Conservation (phyloP, 2,329 filamentous ascomycete genomes). For the Aspergillus pseudoglaucus region DNA sequence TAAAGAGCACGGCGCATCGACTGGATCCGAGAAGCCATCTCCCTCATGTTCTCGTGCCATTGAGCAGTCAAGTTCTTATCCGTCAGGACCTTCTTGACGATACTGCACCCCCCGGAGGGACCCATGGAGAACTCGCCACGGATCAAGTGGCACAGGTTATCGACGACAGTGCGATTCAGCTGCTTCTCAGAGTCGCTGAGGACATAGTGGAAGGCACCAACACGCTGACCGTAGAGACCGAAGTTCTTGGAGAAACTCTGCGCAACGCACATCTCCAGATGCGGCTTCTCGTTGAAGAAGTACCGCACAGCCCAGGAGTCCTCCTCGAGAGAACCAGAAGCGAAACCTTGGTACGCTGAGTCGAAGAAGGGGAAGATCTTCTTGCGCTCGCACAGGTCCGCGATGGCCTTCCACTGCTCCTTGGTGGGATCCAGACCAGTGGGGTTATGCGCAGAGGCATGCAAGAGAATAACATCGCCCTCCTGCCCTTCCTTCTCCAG, state of each 20-base stretch:
- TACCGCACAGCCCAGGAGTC: constrained; percentile 86
- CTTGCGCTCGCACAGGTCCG: constrained; percentile 67
- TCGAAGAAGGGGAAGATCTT: constrained; percentile 97
- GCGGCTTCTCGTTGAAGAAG: constrained; percentile 69
- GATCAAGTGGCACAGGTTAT: constrained; percentile 35
- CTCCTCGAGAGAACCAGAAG: constrained; percentile 75
- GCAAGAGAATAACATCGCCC: constrained; percentile 77
- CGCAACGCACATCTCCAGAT: constrained; percentile 60
- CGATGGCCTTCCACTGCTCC: constrained; percentile 88
- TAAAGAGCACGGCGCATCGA: constrained; percentile 77
- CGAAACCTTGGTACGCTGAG: constrained; percentile 94
- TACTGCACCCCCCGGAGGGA: constrained; percentile 79
- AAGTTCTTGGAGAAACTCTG: constrained; percentile 58
- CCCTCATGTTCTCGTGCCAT: constrained; percentile 83
- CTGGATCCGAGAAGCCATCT: constrained; percentile 92
- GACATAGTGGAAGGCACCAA: constrained; percentile 75
- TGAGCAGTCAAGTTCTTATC: constrained; percentile 69
- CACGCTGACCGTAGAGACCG: constrained; percentile 91
- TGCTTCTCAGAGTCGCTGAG: constrained; percentile 23
- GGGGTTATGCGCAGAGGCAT: constrained; percentile 95
- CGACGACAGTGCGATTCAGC: constrained; percentile 26
- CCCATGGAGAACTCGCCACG: constrained; percentile 43
- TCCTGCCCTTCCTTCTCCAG: constrained; percentile 79
- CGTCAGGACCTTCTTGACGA: constrained; percentile 76
- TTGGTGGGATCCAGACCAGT: constrained; percentile 89